phyloP scores from a whole-genome alignment of 2,329 filamentous ascomycete species.

The Cladosporium sp. region DNA sequence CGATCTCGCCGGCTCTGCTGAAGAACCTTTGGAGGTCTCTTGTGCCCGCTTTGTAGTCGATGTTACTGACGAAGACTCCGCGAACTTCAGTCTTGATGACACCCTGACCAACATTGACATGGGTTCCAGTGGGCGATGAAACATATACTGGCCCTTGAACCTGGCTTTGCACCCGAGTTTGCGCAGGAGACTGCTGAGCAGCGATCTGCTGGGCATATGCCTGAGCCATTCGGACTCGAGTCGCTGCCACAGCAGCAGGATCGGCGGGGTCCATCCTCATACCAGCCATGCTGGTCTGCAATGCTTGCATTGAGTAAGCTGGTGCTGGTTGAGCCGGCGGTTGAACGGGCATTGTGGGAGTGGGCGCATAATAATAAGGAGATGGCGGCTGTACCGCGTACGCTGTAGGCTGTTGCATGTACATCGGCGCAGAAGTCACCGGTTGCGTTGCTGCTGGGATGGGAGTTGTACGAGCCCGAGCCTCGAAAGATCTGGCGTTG shows the following conservation, averaged over 20 bases:
- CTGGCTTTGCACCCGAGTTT: background rate
- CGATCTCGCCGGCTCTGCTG: conserved; percentile 31
- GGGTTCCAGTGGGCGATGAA: conserved; percentile 28
- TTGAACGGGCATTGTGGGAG: background rate
- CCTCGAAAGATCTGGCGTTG: background rate
- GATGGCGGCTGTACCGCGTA: conserved; percentile 4
- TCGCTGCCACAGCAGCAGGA: background rate
- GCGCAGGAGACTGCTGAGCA: background rate
- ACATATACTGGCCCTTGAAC: conserved; percentile 24
- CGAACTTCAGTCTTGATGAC: conserved; percentile 31
- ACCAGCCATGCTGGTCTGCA: conserved; percentile 6
- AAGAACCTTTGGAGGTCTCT: conserved; percentile 33
- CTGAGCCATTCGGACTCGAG: background rate
- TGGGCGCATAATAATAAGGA: background rate
- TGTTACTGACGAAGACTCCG: conserved; percentile 34
- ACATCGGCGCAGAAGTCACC: background rate
- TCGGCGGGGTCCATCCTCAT: background rate
- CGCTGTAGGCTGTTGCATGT: background rate
- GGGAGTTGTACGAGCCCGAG: background rate
- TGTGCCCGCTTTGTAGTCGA: conserved; percentile 33
- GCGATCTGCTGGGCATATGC: background rate
- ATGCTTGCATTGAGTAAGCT: conserved; percentile 9
- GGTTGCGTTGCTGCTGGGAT: conserved; percentile 3
- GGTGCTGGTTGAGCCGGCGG: background rate
- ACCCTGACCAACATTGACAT: conserved; percentile 32